Base-by-base conservation (phyloP, 257 asterid species). In the Solanum arcanum region DNA sequence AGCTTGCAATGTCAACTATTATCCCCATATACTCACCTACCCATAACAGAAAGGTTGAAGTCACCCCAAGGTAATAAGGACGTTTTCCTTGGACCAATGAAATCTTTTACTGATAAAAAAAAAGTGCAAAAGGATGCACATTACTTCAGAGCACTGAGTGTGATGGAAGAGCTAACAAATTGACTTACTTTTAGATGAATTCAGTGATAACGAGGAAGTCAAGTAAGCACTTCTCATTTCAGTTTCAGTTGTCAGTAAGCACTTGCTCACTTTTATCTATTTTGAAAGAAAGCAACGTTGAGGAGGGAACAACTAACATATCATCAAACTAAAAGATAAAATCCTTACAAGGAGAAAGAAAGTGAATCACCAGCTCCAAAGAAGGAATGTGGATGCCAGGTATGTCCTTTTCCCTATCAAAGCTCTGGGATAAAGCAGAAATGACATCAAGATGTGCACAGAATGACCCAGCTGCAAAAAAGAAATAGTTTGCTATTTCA, bases 361-460 rank as follows among this genome's bases (percentile, higher is more conserved):
- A 92, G 98, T 93, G 88, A 96, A 93, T 94, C 98, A 95, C 99
- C 99, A 95, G 95, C 94, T 92, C 98, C 95, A 96, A 86, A 33
- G 98, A 89, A 33, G 98, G 98, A 88, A 96, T 90, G 15, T 91
- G 96, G 88, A 94, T 62, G 86, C 96, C 97, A 76, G 94, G 88
- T 76, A 95, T 91, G 90, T 96, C 99, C 88, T 84, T 90, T 92
- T 96, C 99, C 88, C 70, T 94, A 89, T 96, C 99, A 89, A 96
- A 96, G 93, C 98, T 93, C 98, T 96, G 94, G 77, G 84, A 85
- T 52, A 86, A 86, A 85, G 60, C 13, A 86, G 15, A 88, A 60
- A 76, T 69, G 41, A 21, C 6, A 42, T 62, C 25, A 81, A 83
- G 37, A 82, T 74, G 35, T 6, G 81, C 77, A 83, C 39, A 25